A percentile compares a stretch with the other conserved stretches of the same genome.
Conservation (phyloP, 305 asterid genomes). For the Fraxinus paxiana region DNA sequence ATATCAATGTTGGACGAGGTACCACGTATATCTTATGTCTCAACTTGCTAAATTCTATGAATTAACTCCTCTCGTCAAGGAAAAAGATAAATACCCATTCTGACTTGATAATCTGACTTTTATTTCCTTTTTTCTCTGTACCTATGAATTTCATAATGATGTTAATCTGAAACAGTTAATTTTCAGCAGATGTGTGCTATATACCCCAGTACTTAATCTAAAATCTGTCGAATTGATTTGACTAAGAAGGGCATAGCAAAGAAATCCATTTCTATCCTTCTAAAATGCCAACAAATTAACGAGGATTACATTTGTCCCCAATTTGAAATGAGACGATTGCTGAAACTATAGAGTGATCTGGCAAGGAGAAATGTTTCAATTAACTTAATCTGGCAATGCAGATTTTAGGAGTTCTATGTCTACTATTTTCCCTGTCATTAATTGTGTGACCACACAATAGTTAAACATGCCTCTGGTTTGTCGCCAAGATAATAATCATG, state of each 20-base stretch:
- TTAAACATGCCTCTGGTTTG: neutral
- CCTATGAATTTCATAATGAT: neutral
- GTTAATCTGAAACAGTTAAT: neutral
- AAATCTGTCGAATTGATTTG: neutral
- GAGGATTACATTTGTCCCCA: neutral
- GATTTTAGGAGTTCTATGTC: neutral
- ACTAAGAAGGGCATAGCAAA: neutral
- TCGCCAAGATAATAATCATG: neutral
- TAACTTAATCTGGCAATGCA: neutral
- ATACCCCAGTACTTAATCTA: neutral
- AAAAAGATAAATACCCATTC: neutral
- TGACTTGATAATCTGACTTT: neutral
- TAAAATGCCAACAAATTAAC: neutral
- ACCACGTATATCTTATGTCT: neutral
- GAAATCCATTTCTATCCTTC: neutral
- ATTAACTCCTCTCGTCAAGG: neutral
- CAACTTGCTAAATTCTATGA: no score
- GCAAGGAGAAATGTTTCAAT: neutral
- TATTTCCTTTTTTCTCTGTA: neutral
- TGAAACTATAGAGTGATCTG: neutral
- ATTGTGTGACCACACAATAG: neutral
- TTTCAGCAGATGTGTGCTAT: neutral
- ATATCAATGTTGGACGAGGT: conserved; percentile 85
- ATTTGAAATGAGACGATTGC: neutral
- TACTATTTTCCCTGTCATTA: neutral